Evolutionary conservation across 305 asterid genomes (phyloP).

Genomic region (Plantago coronopus): DNA sequence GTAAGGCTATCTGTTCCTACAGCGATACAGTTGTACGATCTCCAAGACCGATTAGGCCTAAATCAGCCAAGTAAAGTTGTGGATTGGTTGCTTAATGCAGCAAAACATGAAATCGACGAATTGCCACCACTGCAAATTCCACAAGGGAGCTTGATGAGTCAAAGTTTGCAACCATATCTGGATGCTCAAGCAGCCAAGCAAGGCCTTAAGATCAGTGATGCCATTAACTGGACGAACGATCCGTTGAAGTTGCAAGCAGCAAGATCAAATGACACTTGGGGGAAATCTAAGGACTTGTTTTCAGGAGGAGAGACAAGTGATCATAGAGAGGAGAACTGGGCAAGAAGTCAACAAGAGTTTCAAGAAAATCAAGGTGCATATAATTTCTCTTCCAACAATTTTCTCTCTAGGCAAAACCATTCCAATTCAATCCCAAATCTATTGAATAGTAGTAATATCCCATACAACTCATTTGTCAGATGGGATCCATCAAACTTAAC

Average conservation of each 20-base stretch:
- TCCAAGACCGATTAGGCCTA: conserved; percentile 74
- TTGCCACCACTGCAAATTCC: conserved; percentile 33
- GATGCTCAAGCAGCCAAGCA: conserved; percentile 27
- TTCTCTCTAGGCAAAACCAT: conserved; percentile 28
- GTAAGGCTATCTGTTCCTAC: conserved; percentile 82
- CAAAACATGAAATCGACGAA: conserved; percentile 40
- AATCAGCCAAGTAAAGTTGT: conserved; percentile 83
- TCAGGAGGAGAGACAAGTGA: conserved; percentile 8
- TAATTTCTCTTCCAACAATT: conserved; percentile 26
- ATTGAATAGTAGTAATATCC: conserved; percentile 17
- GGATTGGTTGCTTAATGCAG: conserved; percentile 77
- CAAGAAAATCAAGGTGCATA: conserved; percentile 26
- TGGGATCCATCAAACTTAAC: conserved; percentile 71
- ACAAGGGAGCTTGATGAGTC: conserved; percentile 34
- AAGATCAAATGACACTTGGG: conserved; percentile 19
- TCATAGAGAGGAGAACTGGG: conserved; percentile 30
- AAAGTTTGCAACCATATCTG: conserved; percentile 26
- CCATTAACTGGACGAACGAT: conserved; percentile 23
- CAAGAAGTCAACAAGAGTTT: conserved; percentile 11
- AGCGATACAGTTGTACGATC: conserved; percentile 80
- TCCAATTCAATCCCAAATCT: conserved; percentile 25
- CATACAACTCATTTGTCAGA: conserved; percentile 37
- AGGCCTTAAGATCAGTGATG: conserved; percentile 21
- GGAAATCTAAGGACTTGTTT: conserved; percentile 10
- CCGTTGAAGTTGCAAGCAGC: conserved; percentile 16